A percentile compares a stretch with the other conserved stretches of the same genome.
These are phyloP conservation scores for Kodamaea kaohsiungensis DNA, from an alignment of 805 yeast genomes.

Conservation along the genomic window DNA sequence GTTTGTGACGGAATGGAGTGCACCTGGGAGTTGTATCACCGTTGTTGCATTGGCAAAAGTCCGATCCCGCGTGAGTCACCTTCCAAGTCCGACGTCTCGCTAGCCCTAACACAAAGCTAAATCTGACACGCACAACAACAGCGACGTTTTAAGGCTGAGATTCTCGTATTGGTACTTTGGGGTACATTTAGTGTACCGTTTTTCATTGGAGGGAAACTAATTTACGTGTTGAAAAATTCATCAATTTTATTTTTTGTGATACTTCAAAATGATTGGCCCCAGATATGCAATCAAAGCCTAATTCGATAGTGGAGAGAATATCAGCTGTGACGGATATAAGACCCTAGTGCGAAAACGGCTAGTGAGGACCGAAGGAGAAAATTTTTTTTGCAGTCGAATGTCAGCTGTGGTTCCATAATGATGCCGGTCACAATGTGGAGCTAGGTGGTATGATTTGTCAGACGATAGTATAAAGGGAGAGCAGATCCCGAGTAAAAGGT, in stretches of 20 bases:
- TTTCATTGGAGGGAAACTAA: not conserved
- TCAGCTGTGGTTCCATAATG: not conserved
- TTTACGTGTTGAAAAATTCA: not conserved
- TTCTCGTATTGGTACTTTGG: not conserved
- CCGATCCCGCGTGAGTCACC: constrained; percentile 13
- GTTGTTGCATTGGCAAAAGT: constrained; percentile 5
- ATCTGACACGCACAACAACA: not conserved
- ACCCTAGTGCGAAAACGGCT: not conserved
- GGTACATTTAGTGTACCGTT: not conserved
- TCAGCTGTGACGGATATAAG: not conserved
- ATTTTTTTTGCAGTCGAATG: not conserved
- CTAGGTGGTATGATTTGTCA: not conserved
- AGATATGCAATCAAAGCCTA: not conserved
- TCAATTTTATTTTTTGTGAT: not conserved
- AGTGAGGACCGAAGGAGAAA: not conserved
- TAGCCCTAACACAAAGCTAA: not conserved
- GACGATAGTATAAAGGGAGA: constrained; percentile 4
- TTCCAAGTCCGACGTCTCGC: not conserved
- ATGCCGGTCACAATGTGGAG: not conserved
- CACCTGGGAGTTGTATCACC: not conserved
- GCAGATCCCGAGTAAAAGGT: not conserved
- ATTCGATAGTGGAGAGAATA: not conserved
- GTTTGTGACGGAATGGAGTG: not conserved
- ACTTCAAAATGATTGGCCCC: not conserved
- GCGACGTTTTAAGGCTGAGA: not conserved